phyloP scores from a whole-genome alignment of 495 filamentous ascomycete genomes.

The Aspergillus incahuasiensis region DNA sequence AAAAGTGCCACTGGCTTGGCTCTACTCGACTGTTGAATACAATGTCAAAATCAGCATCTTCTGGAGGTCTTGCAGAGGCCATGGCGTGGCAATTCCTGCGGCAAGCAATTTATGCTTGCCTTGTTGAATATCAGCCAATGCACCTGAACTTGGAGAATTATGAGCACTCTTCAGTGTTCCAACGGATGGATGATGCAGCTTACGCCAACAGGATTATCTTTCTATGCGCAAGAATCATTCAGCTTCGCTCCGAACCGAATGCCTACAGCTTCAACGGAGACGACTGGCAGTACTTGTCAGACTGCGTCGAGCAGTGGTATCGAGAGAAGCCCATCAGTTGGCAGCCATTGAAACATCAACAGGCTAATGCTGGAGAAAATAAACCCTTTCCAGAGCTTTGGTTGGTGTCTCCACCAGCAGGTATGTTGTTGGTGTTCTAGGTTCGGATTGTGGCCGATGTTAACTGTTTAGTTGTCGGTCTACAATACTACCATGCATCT shows the following conservation, averaged over 20 bases:
- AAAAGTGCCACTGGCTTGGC: slow-evolving; percentile 35
- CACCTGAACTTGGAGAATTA: slow-evolving; percentile 35
- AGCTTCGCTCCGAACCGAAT: slow-evolving; percentile 23
- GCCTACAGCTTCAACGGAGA: slow-evolving; percentile 17
- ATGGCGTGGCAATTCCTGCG: slow-evolving; percentile 39
- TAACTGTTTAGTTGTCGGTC: slow-evolving; percentile 26
- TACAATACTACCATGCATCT: slow-evolving; percentile 36
- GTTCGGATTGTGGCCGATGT: background rate
- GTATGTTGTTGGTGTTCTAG: slow-evolving; percentile 11
- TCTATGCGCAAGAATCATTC: slow-evolving; percentile 35
- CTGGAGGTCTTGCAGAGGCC: slow-evolving; percentile 38
- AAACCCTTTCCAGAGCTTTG: slow-evolving; percentile 38
- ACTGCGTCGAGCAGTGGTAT: slow-evolving; percentile 31
- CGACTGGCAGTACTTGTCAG: slow-evolving; percentile 22
- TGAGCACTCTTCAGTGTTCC: slow-evolving; percentile 31
- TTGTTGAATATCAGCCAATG: slow-evolving; percentile 33
- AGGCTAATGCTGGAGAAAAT: slow-evolving; percentile 19
- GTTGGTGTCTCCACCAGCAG: slow-evolving; percentile 37
- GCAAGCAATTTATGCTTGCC: slow-evolving; percentile 38
- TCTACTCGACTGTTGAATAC: slow-evolving; percentile 36
- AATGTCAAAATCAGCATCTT: slow-evolving; percentile 32
- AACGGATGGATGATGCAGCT: slow-evolving; percentile 30
- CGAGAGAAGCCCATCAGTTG: slow-evolving; percentile 27
- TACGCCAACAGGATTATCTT: slow-evolving; percentile 35
- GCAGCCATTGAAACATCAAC: slow-evolving; percentile 34